Evolutionary conservation across 2,329 filamentous ascomycete species (phyloP), one percentile per base, ranked within the genome.

Genomic region (Nothopassalora personata): DNA sequence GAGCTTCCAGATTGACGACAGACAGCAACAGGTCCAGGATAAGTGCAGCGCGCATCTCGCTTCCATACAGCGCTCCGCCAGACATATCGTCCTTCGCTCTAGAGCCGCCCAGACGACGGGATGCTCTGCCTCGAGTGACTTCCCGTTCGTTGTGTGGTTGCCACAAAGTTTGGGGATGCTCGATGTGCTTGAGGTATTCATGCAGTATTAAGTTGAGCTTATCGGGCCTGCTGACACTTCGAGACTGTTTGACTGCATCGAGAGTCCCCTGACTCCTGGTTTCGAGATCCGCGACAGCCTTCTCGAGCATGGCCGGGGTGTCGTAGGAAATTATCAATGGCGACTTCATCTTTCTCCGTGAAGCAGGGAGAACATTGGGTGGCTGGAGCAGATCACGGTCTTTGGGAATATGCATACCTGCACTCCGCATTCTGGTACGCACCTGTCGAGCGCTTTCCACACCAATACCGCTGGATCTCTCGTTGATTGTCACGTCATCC

Each of bases 1-100:
- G 66, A 13, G 67, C 65, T 60, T 72, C 70, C 30, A 72, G 62
- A 46, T 68, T 67, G 47, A 72, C 54, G 30, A 68, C 58, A 28
- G 64, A 56, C 9, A 66, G 55, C 15, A 34, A 23, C 11, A 62
- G 28, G 60, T 71, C 69, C 13, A 66, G 46, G 18, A 58, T 18
- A 8, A 54, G 18, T 13, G 19, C 43, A 36, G 7, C 56, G 27
- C 34, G 51, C 53, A 43, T 45, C 36, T 31, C 57, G 52, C 30
- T 54, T 34, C 31, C 47, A 30, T 13, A 28, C 10, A 33, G 27
- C 7, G 30, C 36, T 27, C 11, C 15, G 8, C 33, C 18, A 39
- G 50, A n/a, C 30, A 54, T 30, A 13, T 48, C 45, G n/a, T 19
- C 11, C 15, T 36, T 19, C 28, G 19, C 27, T 43, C 15, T n/a